Evolutionary conservation across 352 stramenopile species (phyloP), one percentile per base, ranked within the genome.

Genomic region (Phytopythium sindhum): DNA sequence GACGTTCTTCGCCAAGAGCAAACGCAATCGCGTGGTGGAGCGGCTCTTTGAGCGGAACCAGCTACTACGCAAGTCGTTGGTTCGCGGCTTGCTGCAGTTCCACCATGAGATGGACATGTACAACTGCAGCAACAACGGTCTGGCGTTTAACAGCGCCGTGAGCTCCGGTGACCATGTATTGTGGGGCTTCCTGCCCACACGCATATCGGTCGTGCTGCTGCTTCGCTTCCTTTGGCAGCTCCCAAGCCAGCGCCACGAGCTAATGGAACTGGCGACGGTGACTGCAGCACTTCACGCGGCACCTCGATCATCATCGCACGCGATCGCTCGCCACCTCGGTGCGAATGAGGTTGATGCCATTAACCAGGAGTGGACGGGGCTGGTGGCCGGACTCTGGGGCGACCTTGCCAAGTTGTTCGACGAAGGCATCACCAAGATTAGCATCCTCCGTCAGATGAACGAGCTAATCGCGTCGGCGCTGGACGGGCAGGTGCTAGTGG

Each of bases 21-120:
- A 80, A 23, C 68, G 70, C 29, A 75, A 77, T 62, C 31, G 61
- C 4, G 50, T 70, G 1, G 56, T 84, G 35, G 69, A 80, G 10
- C 29, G 61, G 1, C 70, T 87, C 3, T 83, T 93, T 42, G 64
- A 78, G 23, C 60, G 57, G 1, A 77, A 77, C n/a, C 21, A 61
- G 24, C 48, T 90, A 4, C 68, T 93, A 11, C 74, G 69, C 1
- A 42, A 66, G 14, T 81, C 45, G 28, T 51, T 82, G 19, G 73
- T 87, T 39, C 63, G 60, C 42, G 75, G 76, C 7, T 64, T 93
- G 9, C 59, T 93, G 9, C 74, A 79, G 23, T 93, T 91, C 60
- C 81, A 93, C 63, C 69, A 75, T 19, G 80, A 93, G 45, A 86
- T 93, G 80, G 84, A 91, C 53, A 73, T 67, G 39, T 93, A 93